Evolutionary conservation across 83 land plant species (phyloP).

Genomic region (Isoetes engelmannii): DNA sequence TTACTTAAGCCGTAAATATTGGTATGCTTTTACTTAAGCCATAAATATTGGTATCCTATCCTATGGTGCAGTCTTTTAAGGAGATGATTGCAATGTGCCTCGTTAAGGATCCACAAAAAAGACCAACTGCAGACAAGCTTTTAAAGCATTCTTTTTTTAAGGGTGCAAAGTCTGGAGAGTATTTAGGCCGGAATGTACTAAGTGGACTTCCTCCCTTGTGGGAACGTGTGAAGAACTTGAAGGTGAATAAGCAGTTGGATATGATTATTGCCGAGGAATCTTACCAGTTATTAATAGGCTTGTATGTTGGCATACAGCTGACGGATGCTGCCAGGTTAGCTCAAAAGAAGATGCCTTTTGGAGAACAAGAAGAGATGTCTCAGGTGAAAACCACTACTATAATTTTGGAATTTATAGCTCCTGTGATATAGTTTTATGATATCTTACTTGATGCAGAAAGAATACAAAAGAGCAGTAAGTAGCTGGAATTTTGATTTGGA

Average conservation of each 20-base stretch:
- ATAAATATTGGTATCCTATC: neutral
- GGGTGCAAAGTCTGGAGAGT: slow-evolving; percentile 66
- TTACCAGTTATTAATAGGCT: neutral
- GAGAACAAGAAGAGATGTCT: slow-evolving; percentile 84
- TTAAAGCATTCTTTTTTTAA: slow-evolving; percentile 87
- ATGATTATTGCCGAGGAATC: neutral
- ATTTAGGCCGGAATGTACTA: slow-evolving; percentile 55
- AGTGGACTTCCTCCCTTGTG: slow-evolving; percentile 82
- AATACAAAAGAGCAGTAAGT: slow-evolving; percentile 68
- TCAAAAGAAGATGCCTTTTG: slow-evolving; percentile 83
- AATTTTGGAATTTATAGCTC: no score
- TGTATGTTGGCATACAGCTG: slow-evolving; percentile 35
- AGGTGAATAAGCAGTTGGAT: slow-evolving; percentile 37
- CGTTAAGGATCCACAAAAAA: slow-evolving; percentile 60
- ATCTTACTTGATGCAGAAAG: slow-evolving; percentile 40
- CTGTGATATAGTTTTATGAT: neutral
- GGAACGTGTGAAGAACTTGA: slow-evolving; percentile 83
- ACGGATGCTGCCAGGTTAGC: slow-evolving; percentile 91
- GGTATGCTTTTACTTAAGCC: neutral
- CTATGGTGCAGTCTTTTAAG: slow-evolving; percentile 78
- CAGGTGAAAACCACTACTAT: slow-evolving; percentile 40
- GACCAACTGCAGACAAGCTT: slow-evolving; percentile 72
- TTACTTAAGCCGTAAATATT: neutral
- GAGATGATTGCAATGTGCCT: slow-evolving; percentile 93
- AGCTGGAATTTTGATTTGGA: slow-evolving; percentile 74